Percentiles rank a stretch among this genome's conserved stretches.
Evolutionary conservation across 306 rosid genomes (phyloP).

Genomic region (Gastrolobium villosum): DNA sequence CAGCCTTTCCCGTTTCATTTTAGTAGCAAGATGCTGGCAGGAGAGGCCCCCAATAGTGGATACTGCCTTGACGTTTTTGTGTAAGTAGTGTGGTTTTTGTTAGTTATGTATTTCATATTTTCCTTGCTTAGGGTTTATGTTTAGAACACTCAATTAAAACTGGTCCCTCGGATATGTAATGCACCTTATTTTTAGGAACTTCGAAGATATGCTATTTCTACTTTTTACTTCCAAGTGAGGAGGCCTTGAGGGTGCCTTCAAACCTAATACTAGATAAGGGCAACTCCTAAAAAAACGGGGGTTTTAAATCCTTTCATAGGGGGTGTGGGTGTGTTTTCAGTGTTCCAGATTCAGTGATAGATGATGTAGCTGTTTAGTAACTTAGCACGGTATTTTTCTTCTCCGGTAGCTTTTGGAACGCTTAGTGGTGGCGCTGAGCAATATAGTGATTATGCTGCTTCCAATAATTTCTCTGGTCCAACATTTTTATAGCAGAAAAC

Average conservation of each 20-base stretch:
- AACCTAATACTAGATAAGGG: too few relatives aligned
- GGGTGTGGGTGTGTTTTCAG: too few relatives aligned
- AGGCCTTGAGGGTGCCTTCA: too few relatives aligned
- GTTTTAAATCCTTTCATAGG: too few relatives aligned
- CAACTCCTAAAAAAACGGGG: too few relatives aligned
- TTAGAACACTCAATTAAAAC: not conserved
- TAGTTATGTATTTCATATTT: constrained; percentile 42
- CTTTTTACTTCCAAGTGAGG: too few relatives aligned
- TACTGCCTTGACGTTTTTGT: constrained; percentile 53
- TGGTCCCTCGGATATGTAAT: not conserved
- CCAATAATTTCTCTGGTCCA: not conserved
- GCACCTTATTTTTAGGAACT: constrained; percentile 13
- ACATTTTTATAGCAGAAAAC: too few relatives aligned
- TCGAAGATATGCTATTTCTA: not conserved
- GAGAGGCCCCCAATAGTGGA: constrained; percentile 28
- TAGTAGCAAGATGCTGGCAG: constrained; percentile 35
- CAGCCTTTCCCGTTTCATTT: constrained; percentile 44
- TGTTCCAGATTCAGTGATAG: too few relatives aligned
- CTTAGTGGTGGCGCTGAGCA: not conserved
- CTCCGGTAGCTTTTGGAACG: not conserved
- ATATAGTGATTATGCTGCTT: not conserved
- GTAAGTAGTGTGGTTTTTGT: constrained; percentile 44
- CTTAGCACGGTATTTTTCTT: not conserved
- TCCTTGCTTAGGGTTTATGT: not conserved
- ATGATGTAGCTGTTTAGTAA: too few relatives aligned